Percentiles rank a stretch among this genome's conserved stretches.
Conservation (phyloP, 371 early-diverging fungal species). For the Fennellomyces sp. region DNA sequence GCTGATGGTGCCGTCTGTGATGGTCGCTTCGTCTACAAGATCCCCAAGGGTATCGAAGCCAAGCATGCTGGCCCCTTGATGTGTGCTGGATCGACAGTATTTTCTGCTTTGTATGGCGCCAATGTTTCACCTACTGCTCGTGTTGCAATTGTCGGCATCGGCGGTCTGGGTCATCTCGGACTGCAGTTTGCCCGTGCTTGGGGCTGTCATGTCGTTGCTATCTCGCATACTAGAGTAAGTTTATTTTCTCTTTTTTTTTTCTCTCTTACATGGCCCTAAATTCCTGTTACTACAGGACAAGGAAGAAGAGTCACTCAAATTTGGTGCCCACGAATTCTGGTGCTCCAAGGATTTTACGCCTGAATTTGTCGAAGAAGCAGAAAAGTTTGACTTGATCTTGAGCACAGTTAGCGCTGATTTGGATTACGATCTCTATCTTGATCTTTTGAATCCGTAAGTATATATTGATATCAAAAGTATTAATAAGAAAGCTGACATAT, state of each 20-base stretch:
- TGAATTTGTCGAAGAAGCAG: slow-evolving; percentile 23
- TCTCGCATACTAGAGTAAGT: slow-evolving; percentile 25
- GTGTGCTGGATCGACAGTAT: slow-evolving; percentile 73
- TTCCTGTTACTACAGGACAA: slow-evolving; percentile 45
- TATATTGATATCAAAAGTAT: background rate
- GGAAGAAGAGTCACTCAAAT: slow-evolving; percentile 62
- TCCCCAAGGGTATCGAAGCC: slow-evolving; percentile 55
- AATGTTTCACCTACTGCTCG: slow-evolving; percentile 49
- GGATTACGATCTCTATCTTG: slow-evolving; percentile 45
- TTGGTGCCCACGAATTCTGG: slow-evolving; percentile 69
- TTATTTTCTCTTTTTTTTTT: background rate
- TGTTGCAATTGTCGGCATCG: slow-evolving; percentile 72
- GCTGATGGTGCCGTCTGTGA: slow-evolving; percentile 49
- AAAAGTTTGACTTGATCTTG: slow-evolving; percentile 52
- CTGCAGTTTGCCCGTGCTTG: slow-evolving; percentile 67
- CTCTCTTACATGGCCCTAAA: slow-evolving; percentile 19
- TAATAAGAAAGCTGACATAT: background rate
- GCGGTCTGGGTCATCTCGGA: slow-evolving; percentile 72
- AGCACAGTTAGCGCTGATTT: slow-evolving; percentile 47
- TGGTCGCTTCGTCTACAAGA: slow-evolving; percentile 51
- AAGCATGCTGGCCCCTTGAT: slow-evolving; percentile 62
- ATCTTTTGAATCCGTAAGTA: slow-evolving; percentile 29
- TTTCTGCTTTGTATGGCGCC: slow-evolving; percentile 52
- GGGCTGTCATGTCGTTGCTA: slow-evolving; percentile 56
- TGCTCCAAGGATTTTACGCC: slow-evolving; percentile 39